phyloP scores from a whole-genome alignment of 1,139 yeast genomes.

The Candida frijolesensis region DNA sequence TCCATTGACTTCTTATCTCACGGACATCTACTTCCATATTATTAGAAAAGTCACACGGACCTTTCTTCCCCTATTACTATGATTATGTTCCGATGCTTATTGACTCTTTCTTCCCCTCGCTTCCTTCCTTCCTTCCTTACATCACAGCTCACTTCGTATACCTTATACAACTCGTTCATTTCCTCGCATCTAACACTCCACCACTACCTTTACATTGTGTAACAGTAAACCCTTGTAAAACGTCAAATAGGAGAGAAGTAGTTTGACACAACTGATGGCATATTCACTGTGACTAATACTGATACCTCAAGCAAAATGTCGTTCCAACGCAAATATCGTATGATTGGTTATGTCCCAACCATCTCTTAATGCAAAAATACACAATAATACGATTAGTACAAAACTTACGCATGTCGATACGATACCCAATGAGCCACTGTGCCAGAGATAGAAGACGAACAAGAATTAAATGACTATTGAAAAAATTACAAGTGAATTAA shows the following conservation, averaged over 20 bases:
- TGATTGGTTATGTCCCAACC: background rate
- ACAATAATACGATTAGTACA: background rate
- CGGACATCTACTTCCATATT: too few species aligned
- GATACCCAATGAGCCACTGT: too few species aligned
- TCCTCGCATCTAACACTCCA: too few species aligned
- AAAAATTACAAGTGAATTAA: slow-evolving; percentile 3
- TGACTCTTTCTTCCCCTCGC: too few species aligned
- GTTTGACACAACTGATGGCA: background rate
- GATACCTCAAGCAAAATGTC: background rate
- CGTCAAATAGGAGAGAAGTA: too few species aligned
- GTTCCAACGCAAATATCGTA: slow-evolving; percentile 1
- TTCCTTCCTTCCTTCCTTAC: too few species aligned
- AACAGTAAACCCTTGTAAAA: background rate
- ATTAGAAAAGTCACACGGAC: too few species aligned
- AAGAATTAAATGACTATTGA: background rate
- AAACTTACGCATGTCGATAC: too few species aligned
- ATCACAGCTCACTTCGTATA: too few species aligned
- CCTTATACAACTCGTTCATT: background rate
- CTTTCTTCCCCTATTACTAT: too few species aligned
- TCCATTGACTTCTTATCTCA: too few species aligned
- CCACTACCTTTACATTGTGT: background rate
- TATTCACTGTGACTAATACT: background rate
- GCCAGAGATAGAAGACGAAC: too few species aligned
- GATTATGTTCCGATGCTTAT: background rate
- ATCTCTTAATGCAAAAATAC: background rate